Conservation (phyloP, 176 grass and related monocot species). For the Avena insularis region DNA sequence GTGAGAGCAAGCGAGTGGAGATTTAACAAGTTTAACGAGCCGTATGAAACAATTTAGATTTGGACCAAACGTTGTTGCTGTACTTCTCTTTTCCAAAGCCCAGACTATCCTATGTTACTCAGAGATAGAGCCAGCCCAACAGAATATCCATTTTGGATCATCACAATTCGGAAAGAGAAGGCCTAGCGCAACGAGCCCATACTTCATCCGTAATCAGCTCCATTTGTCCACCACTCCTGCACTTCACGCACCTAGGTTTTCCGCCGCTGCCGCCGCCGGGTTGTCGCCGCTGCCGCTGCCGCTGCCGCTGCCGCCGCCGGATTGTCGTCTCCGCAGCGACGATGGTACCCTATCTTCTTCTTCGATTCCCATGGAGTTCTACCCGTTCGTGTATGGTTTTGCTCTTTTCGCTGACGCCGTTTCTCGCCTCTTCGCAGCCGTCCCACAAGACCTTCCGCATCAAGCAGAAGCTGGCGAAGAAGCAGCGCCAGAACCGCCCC, state of each 20-base stretch:
- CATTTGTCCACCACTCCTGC: not conserved
- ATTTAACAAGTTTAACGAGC: too few relatives aligned
- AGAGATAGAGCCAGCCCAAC: not conserved
- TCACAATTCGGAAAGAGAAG: accelerated
- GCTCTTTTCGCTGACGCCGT: not conserved
- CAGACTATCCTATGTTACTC: not conserved
- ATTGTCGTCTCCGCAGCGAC: conserved; percentile 32
- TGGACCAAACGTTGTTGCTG: not conserved
- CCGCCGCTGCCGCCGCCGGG: conserved; percentile 15
- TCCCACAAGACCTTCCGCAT: conserved; percentile 95
- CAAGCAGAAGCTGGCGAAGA: conserved; percentile 97
- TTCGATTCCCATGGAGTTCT: not conserved
- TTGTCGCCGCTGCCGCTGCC: conserved; percentile 20
- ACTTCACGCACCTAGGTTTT: conserved; percentile 70
- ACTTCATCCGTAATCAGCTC: too few relatives aligned
- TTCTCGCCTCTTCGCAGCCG: conserved; percentile 44
- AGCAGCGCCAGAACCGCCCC: conserved; percentile 94
- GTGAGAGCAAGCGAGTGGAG: too few relatives aligned
- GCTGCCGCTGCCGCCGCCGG: conserved; percentile 36
- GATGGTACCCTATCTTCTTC: conserved; percentile 54
- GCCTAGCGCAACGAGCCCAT: conserved; percentile 16
- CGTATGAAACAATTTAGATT: too few relatives aligned
- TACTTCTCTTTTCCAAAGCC: not conserved
- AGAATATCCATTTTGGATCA: not conserved
- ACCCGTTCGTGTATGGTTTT: not conserved